Evolutionary conservation across 1,139 yeast genomes (phyloP).

Genomic region (Kurtzmaniella quercitrusa): DNA sequence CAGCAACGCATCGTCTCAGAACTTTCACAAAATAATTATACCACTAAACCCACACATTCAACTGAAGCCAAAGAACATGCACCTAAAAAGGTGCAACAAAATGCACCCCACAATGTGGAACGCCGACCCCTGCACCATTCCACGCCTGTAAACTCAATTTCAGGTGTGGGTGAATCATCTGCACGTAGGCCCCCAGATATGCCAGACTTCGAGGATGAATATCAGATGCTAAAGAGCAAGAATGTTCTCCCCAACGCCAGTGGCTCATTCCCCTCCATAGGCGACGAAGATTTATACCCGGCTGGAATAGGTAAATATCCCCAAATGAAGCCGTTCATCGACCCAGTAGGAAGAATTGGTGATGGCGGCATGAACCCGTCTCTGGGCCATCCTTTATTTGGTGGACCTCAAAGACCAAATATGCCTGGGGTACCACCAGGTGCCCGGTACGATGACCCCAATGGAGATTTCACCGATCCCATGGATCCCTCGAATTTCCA

Average conservation of each 20-base stretch:
- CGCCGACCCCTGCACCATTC: not conserved
- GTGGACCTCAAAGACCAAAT: conserved; percentile 18
- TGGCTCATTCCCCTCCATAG: conserved; percentile 30
- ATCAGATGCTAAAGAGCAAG: conserved; percentile 27
- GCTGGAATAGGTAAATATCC: conserved; percentile 44
- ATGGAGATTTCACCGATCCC: conserved; percentile 19
- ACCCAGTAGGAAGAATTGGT: conserved; percentile 21
- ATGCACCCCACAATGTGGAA: not conserved
- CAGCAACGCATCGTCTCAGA: not conserved
- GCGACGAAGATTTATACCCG: conserved; percentile 50
- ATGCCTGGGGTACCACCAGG: conserved; percentile 44
- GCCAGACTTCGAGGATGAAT: conserved; percentile 59
- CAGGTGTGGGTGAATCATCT: not conserved
- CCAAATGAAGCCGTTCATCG: conserved; percentile 34
- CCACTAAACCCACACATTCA: not conserved
- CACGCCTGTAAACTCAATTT: not conserved
- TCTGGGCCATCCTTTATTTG: conserved; percentile 46
- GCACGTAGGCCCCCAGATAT: conserved; percentile 25
- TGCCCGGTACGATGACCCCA: conserved; percentile 54
- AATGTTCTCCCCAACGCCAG: conserved; percentile 10
- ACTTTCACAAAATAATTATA: not conserved
- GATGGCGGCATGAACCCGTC: conserved; percentile 56
- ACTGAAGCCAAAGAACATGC: not conserved
- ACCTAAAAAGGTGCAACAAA: not conserved
- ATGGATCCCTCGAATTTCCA: not conserved